Evolutionary conservation across 1,284 basidiomycete species (phyloP), one percentile per base, ranked within the genome.

Genomic region (Ustilago sp.): DNA sequence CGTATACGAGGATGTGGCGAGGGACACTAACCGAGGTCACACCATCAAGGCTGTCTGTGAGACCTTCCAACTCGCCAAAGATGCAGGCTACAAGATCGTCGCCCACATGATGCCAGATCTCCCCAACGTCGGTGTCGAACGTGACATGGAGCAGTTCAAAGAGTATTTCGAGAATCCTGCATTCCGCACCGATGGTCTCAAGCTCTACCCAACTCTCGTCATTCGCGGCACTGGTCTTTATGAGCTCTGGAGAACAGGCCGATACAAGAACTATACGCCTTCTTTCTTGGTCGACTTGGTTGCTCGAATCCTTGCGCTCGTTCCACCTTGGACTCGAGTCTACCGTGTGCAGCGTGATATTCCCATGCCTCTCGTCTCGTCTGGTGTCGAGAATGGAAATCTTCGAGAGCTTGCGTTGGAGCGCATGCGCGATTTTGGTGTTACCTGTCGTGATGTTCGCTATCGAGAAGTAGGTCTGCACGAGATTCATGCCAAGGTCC

Each of bases 251-350:
- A 88, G 94, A 74, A 97, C 95, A 31, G 95, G 95, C 31, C 90
- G 94, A 82, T 99, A 99, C 88, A 98, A 97, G 88, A 99, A 99
- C 86, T 99, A 99, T 86, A 98, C 96, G 3, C 94, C 97, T 3
- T 98, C 98, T 83, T 94, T 98, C 32, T 89, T 99, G 50, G 95
- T 99, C 41, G 97, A 99, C 83, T 93, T 99, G 17, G 93, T 99
- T 7, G 97, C 97, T 43, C 89, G 96, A 51, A 97, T 99, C 82
- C 89, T 99, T 80, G 96, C 97, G 3, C 89, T 99, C 4, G 95
- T 99, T 0, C 97, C 97, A 1, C 97, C 97, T 15, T 99, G 97
- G 97, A 99, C 97, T 48, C 89, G 97, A 77, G 95, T 99, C 23
- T 99, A 99, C 87, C 93, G 97, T 19, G 97, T 99, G 35, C 81